A percentile compares a stretch with the other conserved stretches of the same genome.
phyloP scores from a whole-genome alignment of 768 basidiomycete genomes.

The Boletellus ananas region DNA sequence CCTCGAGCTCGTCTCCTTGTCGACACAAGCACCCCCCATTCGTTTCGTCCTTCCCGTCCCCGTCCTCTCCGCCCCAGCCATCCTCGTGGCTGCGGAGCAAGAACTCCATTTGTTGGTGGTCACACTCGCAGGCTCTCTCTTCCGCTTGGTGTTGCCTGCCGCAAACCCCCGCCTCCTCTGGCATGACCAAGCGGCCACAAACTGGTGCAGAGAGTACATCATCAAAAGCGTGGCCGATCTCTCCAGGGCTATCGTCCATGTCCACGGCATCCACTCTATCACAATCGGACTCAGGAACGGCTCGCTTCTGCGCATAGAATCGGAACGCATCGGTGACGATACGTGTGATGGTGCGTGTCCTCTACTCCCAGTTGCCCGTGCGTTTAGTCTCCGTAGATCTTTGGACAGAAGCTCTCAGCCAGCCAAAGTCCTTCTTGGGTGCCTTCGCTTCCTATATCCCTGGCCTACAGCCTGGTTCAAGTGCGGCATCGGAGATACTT shows the following conservation, averaged over 20 bases:
- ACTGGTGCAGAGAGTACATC: slow-evolving; percentile 66
- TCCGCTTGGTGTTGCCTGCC: slow-evolving; percentile 65
- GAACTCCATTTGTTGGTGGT: slow-evolving; percentile 70
- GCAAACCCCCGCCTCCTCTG: slow-evolving; percentile 51
- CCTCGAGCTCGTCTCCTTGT: slow-evolving; percentile 73
- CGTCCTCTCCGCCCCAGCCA: slow-evolving; percentile 59
- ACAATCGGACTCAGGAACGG: slow-evolving; percentile 59
- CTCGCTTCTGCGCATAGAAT: slow-evolving; percentile 65
- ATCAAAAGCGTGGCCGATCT: slow-evolving; percentile 51
- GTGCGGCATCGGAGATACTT: slow-evolving; percentile 58
- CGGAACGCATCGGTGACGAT: slow-evolving; percentile 53
- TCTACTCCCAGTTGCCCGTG: slow-evolving; percentile 2
- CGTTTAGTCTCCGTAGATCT: slow-evolving; percentile 45
- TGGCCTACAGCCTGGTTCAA: slow-evolving; percentile 41
- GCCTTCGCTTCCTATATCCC: slow-evolving; percentile 66
- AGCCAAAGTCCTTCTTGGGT: slow-evolving; percentile 63
- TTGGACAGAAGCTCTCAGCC: slow-evolving; percentile 65
- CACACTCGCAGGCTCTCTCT: slow-evolving; percentile 66
- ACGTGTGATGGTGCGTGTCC: slow-evolving; percentile 52
- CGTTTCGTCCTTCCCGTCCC: slow-evolving; percentile 75
- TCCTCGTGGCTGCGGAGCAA: slow-evolving; percentile 46
- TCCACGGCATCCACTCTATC: slow-evolving; percentile 65
- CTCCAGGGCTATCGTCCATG: slow-evolving; percentile 50
- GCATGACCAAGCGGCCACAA: slow-evolving; percentile 48
- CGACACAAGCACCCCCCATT: slow-evolving; percentile 59